Percentiles rank a stretch among this genome's conserved stretches.
phyloP scores from a whole-genome alignment of 2,329 filamentous ascomycete genomes.

The Trichoderma semiorbis region DNA sequence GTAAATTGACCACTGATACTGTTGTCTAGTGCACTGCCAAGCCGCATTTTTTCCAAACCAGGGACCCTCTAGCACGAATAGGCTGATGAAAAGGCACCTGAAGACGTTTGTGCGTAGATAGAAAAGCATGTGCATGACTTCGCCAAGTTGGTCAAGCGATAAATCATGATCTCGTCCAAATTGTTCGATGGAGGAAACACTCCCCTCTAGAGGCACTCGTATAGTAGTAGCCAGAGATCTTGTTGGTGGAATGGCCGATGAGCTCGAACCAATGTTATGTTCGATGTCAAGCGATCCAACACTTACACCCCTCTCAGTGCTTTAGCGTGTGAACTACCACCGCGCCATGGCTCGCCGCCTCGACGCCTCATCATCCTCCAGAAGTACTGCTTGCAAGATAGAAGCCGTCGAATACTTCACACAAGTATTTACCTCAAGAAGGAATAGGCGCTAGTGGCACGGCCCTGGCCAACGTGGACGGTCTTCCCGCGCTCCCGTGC shows the following conservation, averaged over 20 bases:
- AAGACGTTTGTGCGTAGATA: neutral
- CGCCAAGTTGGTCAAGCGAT: neutral
- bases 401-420: neutral
- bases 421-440: constrained; percentile 1
- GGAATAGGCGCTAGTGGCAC: neutral
- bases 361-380: neutral
- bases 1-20: neutral
- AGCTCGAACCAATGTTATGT: neutral
- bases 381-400: neutral
- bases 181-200: neutral
- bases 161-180: neutral
- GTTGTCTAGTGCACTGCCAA: neutral
- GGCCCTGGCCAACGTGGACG: constrained; percentile 16
- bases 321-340: neutral
- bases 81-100: neutral
- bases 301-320: neutral
- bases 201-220: neutral
- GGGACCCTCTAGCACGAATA: neutral
- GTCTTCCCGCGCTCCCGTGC: constrained; percentile 20
- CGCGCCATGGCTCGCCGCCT: neutral
- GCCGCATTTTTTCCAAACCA: neutral
- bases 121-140: neutral
- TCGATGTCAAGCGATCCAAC: neutral
- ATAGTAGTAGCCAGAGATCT: neutral
- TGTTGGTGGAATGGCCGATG: neutral